These are phyloP conservation scores for Corymbia calophylla DNA, from an alignment of 441 rosid species.

Conservation along the genomic window DNA sequence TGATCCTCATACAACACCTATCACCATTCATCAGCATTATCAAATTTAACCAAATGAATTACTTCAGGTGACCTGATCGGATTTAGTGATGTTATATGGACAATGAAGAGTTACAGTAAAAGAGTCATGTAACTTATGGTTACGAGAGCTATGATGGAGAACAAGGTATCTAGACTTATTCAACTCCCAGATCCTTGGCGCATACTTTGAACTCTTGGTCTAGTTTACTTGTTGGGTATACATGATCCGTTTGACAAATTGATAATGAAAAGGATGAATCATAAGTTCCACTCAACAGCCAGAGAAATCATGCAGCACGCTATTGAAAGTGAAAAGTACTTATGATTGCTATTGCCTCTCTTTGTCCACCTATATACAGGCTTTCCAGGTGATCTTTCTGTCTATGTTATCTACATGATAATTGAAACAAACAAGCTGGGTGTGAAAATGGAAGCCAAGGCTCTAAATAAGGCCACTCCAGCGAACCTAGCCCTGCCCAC, in stretches of 20 bases:
- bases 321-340: not conserved
- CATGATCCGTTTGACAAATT: not conserved
- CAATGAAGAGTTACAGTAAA: not conserved
- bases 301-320: not conserved
- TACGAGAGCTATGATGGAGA: not conserved
- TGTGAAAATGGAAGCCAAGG: not conserved
- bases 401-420: not conserved
- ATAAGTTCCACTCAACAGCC: not conserved
- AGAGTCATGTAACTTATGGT: not conserved
- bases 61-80: not conserved
- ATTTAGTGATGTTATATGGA: not conserved
- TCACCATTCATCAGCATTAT: not conserved
- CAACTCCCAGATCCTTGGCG: not conserved
- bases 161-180: not conserved
- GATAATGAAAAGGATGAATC: not conserved
- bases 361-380: not conserved
- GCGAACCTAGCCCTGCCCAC: not conserved
- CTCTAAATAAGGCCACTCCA: not conserved
- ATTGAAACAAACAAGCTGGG: not conserved
- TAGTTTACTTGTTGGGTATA: not conserved
- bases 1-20: not conserved
- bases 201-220: not conserved
- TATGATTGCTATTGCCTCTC: not conserved
- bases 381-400: not conserved
- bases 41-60: not conserved